Evolutionary conservation across 163 green algal species (phyloP), one percentile per base, ranked within the genome.

Genomic region (Scenedesmus sp.): DNA sequence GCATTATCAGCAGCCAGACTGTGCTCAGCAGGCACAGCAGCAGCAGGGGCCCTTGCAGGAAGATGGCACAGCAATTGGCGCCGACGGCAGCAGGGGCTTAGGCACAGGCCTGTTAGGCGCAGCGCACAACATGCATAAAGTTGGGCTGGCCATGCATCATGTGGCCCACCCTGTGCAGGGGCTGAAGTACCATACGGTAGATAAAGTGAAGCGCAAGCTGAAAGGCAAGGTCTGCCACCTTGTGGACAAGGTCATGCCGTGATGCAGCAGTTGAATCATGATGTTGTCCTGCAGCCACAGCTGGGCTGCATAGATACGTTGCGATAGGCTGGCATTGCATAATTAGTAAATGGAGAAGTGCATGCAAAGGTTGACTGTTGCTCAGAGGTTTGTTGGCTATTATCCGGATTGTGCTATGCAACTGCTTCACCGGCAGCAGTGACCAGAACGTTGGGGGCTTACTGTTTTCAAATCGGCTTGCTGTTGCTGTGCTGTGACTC

Each of bases 151-250:
- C 8, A 52, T 82, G 74, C 74, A 82, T 1, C 74, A 82, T 18
- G 8, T 82, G n/a, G 74, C 74, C 16, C 74, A 82, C n/a, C 74
- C 74, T 56, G 74, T 82, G 26, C 74, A 82, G 74, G 74, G 74
- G 23, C 7, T 82, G n/a, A 82, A 82, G 74, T 82, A 46, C 26
- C 74, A 82, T 18, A 82, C 74, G 57, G 74, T 82, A 56, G 74
- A 82, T 54, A 82, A 82, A n/a, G 74, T 82, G n/a, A 82, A 82
- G 74, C 74, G 74, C 5, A 82, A 82, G 74, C 7, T 82, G 23
- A 82, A 82, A n/a, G 74, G 74, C n/a, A 82, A 82, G 18, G 8
- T 82, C 4, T 82, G 74, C 8, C n/a, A 82, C 70, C 5, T 82
- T 23, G 74, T 82, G 2, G 74, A 56, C 74, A 82, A 82, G n/a